A percentile compares a stretch with the other conserved stretches of the same genome.
Evolutionary conservation across 768 basidiomycete species (phyloP).

Genomic region (Dentipellis fragilis): DNA sequence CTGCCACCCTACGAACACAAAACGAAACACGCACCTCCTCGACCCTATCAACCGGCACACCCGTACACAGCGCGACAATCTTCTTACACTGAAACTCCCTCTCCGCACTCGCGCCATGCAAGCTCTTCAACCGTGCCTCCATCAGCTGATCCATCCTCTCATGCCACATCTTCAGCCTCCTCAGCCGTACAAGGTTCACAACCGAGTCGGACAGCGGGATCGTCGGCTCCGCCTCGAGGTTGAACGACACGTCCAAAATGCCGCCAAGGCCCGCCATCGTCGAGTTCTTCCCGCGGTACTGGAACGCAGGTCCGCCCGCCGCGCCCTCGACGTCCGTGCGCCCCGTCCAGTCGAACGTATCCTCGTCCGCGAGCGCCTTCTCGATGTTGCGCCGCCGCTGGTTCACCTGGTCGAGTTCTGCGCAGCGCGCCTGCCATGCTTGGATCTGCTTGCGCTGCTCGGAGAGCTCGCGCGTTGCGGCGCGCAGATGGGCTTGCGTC

Average conservation of each 20-base stretch:
- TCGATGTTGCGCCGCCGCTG: conserved; percentile 82
- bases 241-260: conserved; percentile 51
- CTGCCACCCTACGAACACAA: not conserved
- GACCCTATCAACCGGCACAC: conserved; percentile 78
- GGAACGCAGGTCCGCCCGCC: conserved; percentile 54
- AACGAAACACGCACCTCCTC: conserved; percentile 57
- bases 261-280: conserved; percentile 58
- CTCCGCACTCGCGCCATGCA: conserved; percentile 77
- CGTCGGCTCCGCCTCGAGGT: conserved; percentile 64
- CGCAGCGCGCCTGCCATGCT: conserved; percentile 59
- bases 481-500: conserved; percentile 78
- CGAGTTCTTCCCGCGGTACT: conserved; percentile 54
- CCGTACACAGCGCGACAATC: conserved; percentile 83
- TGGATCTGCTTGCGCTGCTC: conserved; percentile 84
- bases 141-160: conserved; percentile 67
- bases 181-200: conserved; percentile 56
- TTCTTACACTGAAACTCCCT: conserved; percentile 89
- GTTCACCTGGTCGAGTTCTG: conserved; percentile 70
- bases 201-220: conserved; percentile 50
- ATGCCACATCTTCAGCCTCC: conserved; percentile 80
- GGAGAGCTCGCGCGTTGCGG: conserved; percentile 82
- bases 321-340: conserved; percentile 36
- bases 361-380: conserved; percentile 68
- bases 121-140: conserved; percentile 50
- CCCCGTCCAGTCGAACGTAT: conserved; percentile 84